Percentiles rank a stretch among this genome's conserved stretches.
Conservation (phyloP, 192 early-diverging fungal species). For the Podila epigama region DNA sequence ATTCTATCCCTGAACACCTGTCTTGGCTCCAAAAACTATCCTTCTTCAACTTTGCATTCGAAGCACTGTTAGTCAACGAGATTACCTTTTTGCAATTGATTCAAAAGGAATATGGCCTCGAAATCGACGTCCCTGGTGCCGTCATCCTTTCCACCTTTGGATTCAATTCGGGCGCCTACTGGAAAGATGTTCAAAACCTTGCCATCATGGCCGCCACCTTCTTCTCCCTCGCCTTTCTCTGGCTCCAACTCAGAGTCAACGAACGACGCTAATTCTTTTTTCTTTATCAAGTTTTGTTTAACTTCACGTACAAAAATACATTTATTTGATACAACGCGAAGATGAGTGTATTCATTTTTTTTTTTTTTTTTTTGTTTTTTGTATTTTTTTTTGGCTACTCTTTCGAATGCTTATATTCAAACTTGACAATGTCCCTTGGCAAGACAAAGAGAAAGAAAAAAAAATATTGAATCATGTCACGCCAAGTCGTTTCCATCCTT, state of each 20-base stretch:
- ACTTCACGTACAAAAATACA: neutral
- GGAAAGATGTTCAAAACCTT: constrained; percentile 79
- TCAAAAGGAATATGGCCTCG: constrained; percentile 82
- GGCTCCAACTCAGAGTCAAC: constrained; percentile 82
- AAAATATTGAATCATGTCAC: too few relatives aligned
- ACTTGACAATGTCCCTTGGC: neutral
- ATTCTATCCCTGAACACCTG: constrained; percentile 71
- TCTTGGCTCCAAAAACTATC: constrained; percentile 76
- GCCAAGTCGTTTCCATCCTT: too few relatives aligned
- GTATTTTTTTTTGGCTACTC: neutral
- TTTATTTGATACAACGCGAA: neutral
- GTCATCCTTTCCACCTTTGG: constrained; percentile 89
- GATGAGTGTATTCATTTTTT: too few relatives aligned
- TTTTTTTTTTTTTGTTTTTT: neutral
- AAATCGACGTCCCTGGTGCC: constrained; percentile 87
- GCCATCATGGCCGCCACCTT: constrained; percentile 62
- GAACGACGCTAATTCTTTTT: constrained; percentile 68
- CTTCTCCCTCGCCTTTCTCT: constrained; percentile 71
- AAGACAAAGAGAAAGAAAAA: too few relatives aligned
- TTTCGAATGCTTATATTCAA: neutral
- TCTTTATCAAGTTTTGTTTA: neutral
- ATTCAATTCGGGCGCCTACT: constrained; percentile 82
- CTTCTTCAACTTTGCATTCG: constrained; percentile 91
- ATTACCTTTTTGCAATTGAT: constrained; percentile 78
- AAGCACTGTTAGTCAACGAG: constrained; percentile 92